Evolutionary conservation across 108 stramenopile species (phyloP).

Genomic region (Pseudonitzschia pungens): DNA sequence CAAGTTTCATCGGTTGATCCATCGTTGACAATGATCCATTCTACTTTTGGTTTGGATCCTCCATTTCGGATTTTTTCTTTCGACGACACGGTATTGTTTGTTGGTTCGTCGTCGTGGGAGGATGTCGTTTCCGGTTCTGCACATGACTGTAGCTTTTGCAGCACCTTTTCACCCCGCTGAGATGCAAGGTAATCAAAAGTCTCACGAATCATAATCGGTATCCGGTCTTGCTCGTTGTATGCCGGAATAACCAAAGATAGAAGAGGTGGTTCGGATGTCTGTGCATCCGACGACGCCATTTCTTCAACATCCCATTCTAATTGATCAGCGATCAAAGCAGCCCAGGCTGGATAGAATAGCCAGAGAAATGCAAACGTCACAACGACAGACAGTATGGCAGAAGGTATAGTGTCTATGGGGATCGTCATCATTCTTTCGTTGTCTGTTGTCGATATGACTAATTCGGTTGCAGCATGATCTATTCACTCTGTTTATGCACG

Average conservation of each 20-base stretch:
- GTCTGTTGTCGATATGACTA: background rate
- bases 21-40: conserved; percentile 84
- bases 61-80: background rate
- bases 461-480: too few species aligned
- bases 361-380: conserved; percentile 20
- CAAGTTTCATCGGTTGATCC: conserved; percentile 74
- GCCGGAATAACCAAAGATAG: conserved; percentile 92
- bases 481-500: too few species aligned
- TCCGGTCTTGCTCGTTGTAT: conserved; percentile 91
- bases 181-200: conserved; percentile 64
- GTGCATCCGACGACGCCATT: background rate
- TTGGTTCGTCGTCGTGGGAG: background rate
- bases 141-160: conserved; percentile 17
- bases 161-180: conserved; percentile 8
- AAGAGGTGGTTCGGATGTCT: conserved; percentile 18
- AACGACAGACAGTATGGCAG: background rate
- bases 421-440: background rate
- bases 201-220: conserved; percentile 83
- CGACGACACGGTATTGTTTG: background rate
- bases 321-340: conserved; percentile 1
- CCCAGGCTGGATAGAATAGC: conserved; percentile 29
- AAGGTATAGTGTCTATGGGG: background rate
- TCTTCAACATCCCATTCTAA: conserved; percentile 28
- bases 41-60: conserved; percentile 24
- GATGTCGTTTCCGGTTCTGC: background rate